Evolutionary conservation across 495 filamentous ascomycete species (phyloP), one percentile per base, ranked within the genome.

Genomic region (Lophiotrema nucula): DNA sequence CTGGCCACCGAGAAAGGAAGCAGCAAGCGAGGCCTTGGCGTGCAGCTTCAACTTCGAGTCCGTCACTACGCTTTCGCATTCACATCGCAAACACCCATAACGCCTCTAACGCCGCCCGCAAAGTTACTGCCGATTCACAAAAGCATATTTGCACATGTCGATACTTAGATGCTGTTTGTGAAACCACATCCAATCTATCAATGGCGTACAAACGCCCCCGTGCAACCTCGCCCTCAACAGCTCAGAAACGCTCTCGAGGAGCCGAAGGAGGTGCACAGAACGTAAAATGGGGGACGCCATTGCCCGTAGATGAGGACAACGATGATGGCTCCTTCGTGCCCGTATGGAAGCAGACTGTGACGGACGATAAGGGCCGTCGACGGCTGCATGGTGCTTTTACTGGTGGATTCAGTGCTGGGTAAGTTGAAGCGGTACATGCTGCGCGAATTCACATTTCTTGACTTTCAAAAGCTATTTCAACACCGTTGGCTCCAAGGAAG

Each of bases 401-500:
- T 15, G 93, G 93, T 60, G 93, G 93, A 23, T 98, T 88, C 70
- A 96, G 90, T 75, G 95, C 93, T 73, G 93, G 93, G 87, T 91
- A 83, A 74, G 81, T 45, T 15, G 13, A 26, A 19, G 19, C 41
- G 22, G 61, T 24, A 16, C 6, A n/a, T 28, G 1, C 10, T 28
- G 11, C 23, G 16, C 28, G 25, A 39, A 16, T 13, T 53, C 45
- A 3, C 11, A 10, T 47, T n/a, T 55, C 58, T 60, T 60, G 58
- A 58, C 65, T 56, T 39, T 50, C 50, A 46, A 53, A 43, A 95
- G 89, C 58, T 97, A 98, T 72, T 97, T 93, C 77, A 97, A 97
- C 68, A 96, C 90, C 11, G 95, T 96, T 64, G 95, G 93, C 25
- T 96, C 90, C 6, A 97, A 97, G 73, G 92, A 98, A 80, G 93